Evolutionary conservation across 140 eudicot species (phyloP).

Genomic region (Cichorium intybus): DNA sequence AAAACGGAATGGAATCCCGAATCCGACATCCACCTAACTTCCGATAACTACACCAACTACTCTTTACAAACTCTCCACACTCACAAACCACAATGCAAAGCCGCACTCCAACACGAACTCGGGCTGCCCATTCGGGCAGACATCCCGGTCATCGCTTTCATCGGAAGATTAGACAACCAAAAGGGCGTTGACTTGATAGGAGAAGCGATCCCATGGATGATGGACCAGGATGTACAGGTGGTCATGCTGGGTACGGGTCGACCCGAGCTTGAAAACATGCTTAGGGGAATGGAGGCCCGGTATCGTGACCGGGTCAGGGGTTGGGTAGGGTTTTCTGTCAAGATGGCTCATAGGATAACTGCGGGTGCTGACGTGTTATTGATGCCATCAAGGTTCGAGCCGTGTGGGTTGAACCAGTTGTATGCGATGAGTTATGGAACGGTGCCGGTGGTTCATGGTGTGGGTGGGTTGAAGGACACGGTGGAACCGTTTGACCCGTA

Average conservation of each 20-base stretch:
- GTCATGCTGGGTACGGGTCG: slow-evolving; percentile 93
- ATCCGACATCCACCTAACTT: slow-evolving; percentile 58
- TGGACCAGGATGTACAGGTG: slow-evolving; percentile 76
- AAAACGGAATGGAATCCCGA: slow-evolving; percentile 81
- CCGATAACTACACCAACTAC: slow-evolving; percentile 87
- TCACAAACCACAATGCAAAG: slow-evolving; percentile 84
- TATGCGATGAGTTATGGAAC: slow-evolving; percentile 92
- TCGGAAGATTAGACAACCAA: slow-evolving; percentile 86
- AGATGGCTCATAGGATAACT: slow-evolving; percentile 83
- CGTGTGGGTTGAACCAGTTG: slow-evolving; percentile 92
- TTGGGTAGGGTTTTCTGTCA: slow-evolving; percentile 92
- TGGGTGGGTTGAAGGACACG: slow-evolving; percentile 92
- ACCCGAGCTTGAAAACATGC: slow-evolving; percentile 76
- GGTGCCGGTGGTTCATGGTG: slow-evolving; percentile 91
- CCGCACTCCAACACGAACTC: slow-evolving; percentile 79
- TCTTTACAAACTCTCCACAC: slow-evolving; percentile 54
- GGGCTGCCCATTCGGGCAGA: slow-evolving; percentile 71
- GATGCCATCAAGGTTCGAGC: slow-evolving; percentile 98
- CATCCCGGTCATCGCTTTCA: slow-evolving; percentile 78
- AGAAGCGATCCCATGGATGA: slow-evolving; percentile 86
- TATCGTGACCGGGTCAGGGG: slow-evolving; percentile 61
- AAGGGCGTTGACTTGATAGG: slow-evolving; percentile 91
- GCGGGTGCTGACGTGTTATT: slow-evolving; percentile 87
- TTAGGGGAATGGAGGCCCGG: slow-evolving; percentile 54
- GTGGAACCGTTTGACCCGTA: slow-evolving; percentile 83